Evolutionary conservation across 2,329 filamentous ascomycete genomes (phyloP).

Genomic region (Alternaria rosae): DNA sequence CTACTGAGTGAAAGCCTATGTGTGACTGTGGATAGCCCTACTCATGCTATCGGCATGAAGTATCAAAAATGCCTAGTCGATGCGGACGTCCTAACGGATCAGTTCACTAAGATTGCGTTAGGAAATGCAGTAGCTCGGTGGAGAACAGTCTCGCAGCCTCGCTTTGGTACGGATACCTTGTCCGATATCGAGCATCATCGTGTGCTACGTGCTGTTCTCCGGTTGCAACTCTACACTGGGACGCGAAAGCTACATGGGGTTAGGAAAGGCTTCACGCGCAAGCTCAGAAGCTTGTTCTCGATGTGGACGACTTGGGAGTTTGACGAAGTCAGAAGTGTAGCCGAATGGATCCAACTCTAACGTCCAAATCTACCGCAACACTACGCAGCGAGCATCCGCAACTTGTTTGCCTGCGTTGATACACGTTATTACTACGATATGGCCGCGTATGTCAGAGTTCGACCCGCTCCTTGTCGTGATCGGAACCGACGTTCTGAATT

Average conservation of each 20-base stretch:
- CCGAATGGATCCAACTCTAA: slow-evolving; percentile 7
- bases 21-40: background rate
- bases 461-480: background rate
- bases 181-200: slow-evolving; percentile 3
- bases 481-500: background rate
- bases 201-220: background rate
- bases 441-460: background rate
- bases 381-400: background rate
- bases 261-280: background rate
- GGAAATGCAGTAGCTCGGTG: background rate
- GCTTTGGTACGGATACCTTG: background rate
- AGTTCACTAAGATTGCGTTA: background rate
- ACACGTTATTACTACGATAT: background rate
- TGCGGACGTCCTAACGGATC: background rate
- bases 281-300: background rate
- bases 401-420: background rate
- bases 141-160: background rate
- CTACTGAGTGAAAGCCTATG: background rate
- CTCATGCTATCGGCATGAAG: background rate
- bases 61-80: background rate
- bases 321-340: slow-evolving; percentile 5
- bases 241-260: background rate
- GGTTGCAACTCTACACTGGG: background rate
- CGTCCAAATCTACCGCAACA: background rate
- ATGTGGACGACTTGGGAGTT: slow-evolving; percentile 1